A percentile compares a stretch with the other conserved stretches of the same genome.
Conservation (phyloP, 139 green algal species). For the Chlamydomonas schloesseri region DNA sequence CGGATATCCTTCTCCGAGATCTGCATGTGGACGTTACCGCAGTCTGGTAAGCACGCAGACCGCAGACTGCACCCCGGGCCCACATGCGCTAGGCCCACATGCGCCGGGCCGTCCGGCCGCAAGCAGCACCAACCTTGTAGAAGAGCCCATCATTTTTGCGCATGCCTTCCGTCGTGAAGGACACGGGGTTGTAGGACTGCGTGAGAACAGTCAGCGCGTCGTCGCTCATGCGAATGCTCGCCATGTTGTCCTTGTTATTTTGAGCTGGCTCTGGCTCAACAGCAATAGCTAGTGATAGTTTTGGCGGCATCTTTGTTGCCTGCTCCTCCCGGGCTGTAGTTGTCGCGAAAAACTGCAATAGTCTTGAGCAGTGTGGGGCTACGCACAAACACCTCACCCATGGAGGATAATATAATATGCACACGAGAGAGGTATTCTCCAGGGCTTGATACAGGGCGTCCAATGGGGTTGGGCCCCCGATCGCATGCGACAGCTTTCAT, state of each 20-base stretch:
- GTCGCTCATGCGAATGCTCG: conserved; percentile 45
- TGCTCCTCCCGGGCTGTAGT: no score
- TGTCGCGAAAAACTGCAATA: no score
- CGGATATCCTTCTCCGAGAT: conserved; percentile 84
- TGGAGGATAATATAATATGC: no score
- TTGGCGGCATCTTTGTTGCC: conserved; percentile 9
- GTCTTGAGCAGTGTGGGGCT: no score
- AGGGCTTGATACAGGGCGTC: no score
- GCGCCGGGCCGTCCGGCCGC: no score
- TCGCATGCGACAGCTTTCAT: no score
- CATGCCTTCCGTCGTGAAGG: conserved; percentile 59
- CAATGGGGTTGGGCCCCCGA: no score
- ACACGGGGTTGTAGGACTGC: conserved; percentile 58
- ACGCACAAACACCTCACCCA: no score
- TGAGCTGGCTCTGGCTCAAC: conserved; percentile 12
- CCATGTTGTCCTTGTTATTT: conserved; percentile 6
- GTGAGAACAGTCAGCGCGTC: conserved; percentile 54
- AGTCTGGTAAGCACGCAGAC: no score
- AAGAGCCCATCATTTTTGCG: conserved; percentile 35
- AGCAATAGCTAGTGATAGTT: background rate
- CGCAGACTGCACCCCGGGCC: background rate
- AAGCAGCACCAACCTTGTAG: conserved; percentile 52
- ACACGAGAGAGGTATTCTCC: no score
- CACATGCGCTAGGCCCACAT: background rate
- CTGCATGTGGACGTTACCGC: conserved; percentile 64